Evolutionary conservation across 768 basidiomycete species (phyloP).

Genomic region (Scleroderma citrinum): DNA sequence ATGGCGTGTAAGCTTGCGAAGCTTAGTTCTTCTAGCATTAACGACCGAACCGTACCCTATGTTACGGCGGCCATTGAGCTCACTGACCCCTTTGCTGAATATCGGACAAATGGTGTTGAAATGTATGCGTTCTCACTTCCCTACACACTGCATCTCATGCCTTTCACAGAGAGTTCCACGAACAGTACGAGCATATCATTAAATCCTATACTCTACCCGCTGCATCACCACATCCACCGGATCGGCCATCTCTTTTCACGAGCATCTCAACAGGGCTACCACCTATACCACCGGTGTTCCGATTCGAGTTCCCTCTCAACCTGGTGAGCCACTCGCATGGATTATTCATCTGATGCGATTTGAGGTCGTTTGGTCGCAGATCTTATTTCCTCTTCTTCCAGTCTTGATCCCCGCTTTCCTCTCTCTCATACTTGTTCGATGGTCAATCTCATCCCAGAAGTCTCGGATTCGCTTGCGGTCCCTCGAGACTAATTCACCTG

Average conservation of each 20-base stretch:
- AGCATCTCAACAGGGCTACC: conserved; percentile 34
- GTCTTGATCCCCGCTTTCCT: conserved; percentile 58
- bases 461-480: conserved; percentile 62
- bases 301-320: conserved; percentile 63
- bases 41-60: conserved; percentile 80
- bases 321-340: conserved; percentile 41
- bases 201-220: conserved; percentile 43
- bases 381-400: conserved; percentile 53
- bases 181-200: conserved; percentile 53
- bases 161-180: conserved; percentile 44
- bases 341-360: too few species aligned
- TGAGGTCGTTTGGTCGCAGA: conserved; percentile 24
- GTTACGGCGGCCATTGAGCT: conserved; percentile 68
- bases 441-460: conserved; percentile 49
- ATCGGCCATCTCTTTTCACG: conserved; percentile 40
- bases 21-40: conserved; percentile 38
- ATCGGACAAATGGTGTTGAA: conserved; percentile 51
- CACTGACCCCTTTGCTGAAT: conserved; percentile 58
- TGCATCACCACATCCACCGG: conserved; percentile 31
- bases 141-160: conserved; percentile 4
- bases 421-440: conserved; percentile 45
- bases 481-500: conserved; percentile 50
- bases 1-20: background rate
- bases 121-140: conserved; percentile 38
- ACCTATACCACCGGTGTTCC: conserved; percentile 53